Percentiles rank a stretch among this genome's conserved stretches.
phyloP scores from a whole-genome alignment of 2,329 filamentous ascomycete species.

The Ambrosiella beaveri region DNA sequence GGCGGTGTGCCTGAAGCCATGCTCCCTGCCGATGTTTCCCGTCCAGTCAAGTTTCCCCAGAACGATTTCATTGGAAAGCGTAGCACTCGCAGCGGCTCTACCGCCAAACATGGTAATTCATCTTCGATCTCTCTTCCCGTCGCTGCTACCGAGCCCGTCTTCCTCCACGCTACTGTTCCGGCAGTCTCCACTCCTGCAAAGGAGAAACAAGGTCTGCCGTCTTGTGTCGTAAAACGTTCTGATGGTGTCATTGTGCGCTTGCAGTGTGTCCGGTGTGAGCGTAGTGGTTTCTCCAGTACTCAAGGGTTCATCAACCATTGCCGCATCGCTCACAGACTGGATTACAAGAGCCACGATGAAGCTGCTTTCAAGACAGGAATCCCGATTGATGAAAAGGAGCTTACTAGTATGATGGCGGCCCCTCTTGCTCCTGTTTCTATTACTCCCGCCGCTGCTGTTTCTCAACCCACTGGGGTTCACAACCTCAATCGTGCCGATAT shows the following conservation, averaged over 20 bases:
- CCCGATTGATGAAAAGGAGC: slow-evolving; percentile 40
- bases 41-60: slow-evolving; percentile 62
- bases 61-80: slow-evolving; percentile 31
- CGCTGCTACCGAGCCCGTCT: neutral
- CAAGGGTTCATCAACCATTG: slow-evolving; percentile 99
- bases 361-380: slow-evolving; percentile 79
- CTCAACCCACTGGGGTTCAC: neutral
- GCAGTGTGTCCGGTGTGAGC: slow-evolving; percentile 72
- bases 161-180: slow-evolving; percentile 37
- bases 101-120: slow-evolving; percentile 34
- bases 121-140: neutral
- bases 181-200: slow-evolving; percentile 54
- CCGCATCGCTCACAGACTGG: slow-evolving; percentile 81
- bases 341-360: slow-evolving; percentile 91
- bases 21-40: slow-evolving; percentile 25
- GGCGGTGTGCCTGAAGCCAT: slow-evolving; percentile 36
- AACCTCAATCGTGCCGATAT: slow-evolving; percentile 5
- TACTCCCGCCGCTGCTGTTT: neutral
- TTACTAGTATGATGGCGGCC: slow-evolving; percentile 2
- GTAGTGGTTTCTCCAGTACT: slow-evolving; percentile 86
- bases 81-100: slow-evolving; percentile 25
- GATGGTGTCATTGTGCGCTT: slow-evolving; percentile 80
- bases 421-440: neutral
- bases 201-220: slow-evolving; percentile 50
- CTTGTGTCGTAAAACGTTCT: slow-evolving; percentile 68